Evolutionary conservation across 2,329 filamentous ascomycete genomes (phyloP).

Genomic region (Colletotrichum truncatum): DNA sequence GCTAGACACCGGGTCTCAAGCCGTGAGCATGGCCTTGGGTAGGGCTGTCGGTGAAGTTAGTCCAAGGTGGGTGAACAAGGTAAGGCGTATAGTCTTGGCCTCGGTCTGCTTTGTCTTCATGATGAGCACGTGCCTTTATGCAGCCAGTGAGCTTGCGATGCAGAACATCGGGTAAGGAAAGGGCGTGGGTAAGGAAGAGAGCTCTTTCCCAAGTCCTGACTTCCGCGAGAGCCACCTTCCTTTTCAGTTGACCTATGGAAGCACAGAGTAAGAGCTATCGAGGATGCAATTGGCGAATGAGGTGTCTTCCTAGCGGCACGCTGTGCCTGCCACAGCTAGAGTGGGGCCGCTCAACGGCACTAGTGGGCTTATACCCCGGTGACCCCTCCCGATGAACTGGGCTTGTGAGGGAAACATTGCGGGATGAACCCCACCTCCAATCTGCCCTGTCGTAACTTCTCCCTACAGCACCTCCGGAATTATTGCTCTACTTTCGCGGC

Average conservation of each 20-base stretch:
- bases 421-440: background rate
- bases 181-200: too few species aligned
- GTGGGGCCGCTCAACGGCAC: background rate
- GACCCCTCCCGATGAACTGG: background rate
- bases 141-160: background rate
- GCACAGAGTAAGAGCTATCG: background rate
- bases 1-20: too few species aligned
- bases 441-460: background rate
- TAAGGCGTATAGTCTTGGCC: too few species aligned
- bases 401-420: background rate
- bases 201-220: background rate
- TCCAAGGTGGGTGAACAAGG: too few species aligned
- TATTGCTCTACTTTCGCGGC: too few species aligned
- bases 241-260: background rate
- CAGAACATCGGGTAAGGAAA: too few species aligned
- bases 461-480: too few species aligned
- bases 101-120: too few species aligned
- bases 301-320: conserved; percentile 7
- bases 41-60: too few species aligned
- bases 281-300: conserved; percentile 19
- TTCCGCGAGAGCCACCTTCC: background rate
- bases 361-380: background rate
- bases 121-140: too few species aligned
- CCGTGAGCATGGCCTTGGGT: too few species aligned
- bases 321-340: background rate